Percentiles rank a stretch among this genome's conserved stretches.
Conservation (phyloP, 257 asterid genomes). For the Scutellaria baicalensis region DNA sequence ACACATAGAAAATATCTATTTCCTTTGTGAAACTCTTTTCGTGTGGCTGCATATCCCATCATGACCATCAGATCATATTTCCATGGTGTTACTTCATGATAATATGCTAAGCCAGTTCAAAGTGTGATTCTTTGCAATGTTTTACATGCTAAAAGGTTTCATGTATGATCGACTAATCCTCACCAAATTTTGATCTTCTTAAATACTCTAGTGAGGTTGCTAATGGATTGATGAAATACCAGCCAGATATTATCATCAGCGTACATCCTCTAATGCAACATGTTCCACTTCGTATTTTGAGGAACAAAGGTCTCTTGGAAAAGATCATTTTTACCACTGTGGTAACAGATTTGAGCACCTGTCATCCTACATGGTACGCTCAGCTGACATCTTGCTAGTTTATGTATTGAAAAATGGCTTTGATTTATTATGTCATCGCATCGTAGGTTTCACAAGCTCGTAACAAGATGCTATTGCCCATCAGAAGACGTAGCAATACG, state of each 20-base stretch:
- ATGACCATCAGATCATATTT: constrained; percentile 8
- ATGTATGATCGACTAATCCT: neutral
- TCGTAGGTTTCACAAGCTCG: constrained; percentile 98
- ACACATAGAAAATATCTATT: too few species aligned
- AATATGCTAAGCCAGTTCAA: too few species aligned
- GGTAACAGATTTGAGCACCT: constrained; percentile 83
- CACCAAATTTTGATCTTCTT: constrained; percentile 9
- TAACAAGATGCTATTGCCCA: constrained; percentile 92
- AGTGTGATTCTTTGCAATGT: too few species aligned
- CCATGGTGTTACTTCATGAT: too few species aligned
- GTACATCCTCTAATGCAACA: constrained; percentile 99
- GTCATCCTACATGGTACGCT: constrained; percentile 95
- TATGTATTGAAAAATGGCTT: neutral
- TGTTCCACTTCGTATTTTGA: constrained; percentile 90
- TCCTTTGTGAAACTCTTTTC: too few species aligned
- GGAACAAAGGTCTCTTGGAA: constrained; percentile 82
- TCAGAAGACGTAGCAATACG: constrained; percentile 94
- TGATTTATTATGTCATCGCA: constrained; percentile 15
- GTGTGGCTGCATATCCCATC: neutral
- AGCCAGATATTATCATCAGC: constrained; percentile 92
- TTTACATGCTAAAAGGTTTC: neutral
- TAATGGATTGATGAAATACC: constrained; percentile 90
- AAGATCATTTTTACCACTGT: constrained; percentile 96
- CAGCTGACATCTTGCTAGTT: constrained; percentile 10
- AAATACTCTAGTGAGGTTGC: constrained; percentile 75